Evolutionary conservation across 78 protist genomes (phyloP), one percentile per base, ranked within the genome.

Genomic region (Dictyostelium brefeldianum): DNA sequence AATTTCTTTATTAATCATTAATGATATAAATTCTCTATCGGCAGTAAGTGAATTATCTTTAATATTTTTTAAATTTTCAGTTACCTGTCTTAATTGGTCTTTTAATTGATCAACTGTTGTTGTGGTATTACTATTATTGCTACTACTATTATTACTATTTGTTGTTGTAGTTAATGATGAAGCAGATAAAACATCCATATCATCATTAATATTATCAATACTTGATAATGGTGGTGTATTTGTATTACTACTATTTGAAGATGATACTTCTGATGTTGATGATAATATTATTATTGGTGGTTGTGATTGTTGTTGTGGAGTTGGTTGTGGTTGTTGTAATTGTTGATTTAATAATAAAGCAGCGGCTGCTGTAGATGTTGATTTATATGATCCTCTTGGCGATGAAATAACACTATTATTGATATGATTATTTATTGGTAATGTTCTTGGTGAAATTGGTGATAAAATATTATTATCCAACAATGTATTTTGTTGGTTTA

Each of bases 1-100:
- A 50, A 87, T 87, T 65, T 87, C 92, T 64, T 87, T 87, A 9
- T 46, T 62, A 20, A 87, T 56, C 78, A 74, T 43, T 9, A 46
- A 14, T 20, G 83, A 78, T 4, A 78, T 27, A 3, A 31, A 2
- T 1, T 78, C 83, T 54, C 31, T 78, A 31, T 78, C 69, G 12
- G 50, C 9, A 17, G 17, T 48, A 2, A 18, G 8, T 48, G 81
- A 25, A 31, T 78, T 48, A 18, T 78, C 83, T 78, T 54, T 78
- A 31, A 78, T 78, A 18, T 10, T n/a, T 54, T 18, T 78, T 27
- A 78, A 53, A 31, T 78, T 78, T 15, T 78, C 83, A 8, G 83
- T 31, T 5, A 54, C 18, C 31, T 53, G 46, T 54, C 20, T 78
- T 5, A 78, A 31, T 54, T 78, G 53, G 20, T 53, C 43, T 78